Conservation (phyloP, 768 basidiomycete genomes). For the Boletus barrowsii region DNA sequence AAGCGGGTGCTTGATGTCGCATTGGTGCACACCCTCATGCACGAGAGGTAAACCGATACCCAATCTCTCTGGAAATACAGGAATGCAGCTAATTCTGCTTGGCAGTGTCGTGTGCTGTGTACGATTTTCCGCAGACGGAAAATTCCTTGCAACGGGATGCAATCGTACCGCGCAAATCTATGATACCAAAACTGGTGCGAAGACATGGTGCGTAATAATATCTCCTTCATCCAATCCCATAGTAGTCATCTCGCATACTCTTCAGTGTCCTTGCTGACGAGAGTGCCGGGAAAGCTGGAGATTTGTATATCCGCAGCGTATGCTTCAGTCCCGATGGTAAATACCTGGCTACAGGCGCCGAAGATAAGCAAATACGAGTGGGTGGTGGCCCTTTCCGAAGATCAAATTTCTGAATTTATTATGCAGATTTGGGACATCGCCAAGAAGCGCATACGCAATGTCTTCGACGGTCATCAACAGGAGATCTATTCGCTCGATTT, state of each 20-base stretch:
- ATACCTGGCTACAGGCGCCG: slow-evolving; percentile 75
- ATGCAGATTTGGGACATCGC: slow-evolving; percentile 88
- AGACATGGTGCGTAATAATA: slow-evolving; percentile 64
- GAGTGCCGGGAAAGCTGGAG: slow-evolving; percentile 64
- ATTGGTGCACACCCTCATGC: slow-evolving; percentile 83
- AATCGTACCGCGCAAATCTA: slow-evolving; percentile 95
- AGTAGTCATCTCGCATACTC: slow-evolving; percentile 9
- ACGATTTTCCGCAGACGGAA: slow-evolving; percentile 91
- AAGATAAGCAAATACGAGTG: slow-evolving; percentile 90
- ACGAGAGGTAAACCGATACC: slow-evolving; percentile 65
- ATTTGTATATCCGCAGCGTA: slow-evolving; percentile 87
- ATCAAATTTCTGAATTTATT: slow-evolving; percentile 7
- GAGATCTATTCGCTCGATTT: slow-evolving; percentile 96
- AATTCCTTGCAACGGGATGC: slow-evolving; percentile 91
- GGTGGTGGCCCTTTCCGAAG: slow-evolving; percentile 18
- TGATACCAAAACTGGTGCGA: slow-evolving; percentile 81
- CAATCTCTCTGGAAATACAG: not conserved
- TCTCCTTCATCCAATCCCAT: not conserved
- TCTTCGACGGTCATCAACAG: slow-evolving; percentile 87
- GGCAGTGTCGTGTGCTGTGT: slow-evolving; percentile 83
- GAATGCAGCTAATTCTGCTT: slow-evolving; percentile 7
- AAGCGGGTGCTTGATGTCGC: slow-evolving; percentile 76
- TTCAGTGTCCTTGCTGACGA: slow-evolving; percentile 76
- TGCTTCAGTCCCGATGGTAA: slow-evolving; percentile 75
- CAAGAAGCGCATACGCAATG: slow-evolving; percentile 70